Evolutionary conservation across 1,139 yeast genomes (phyloP).

Genomic region (Yamadazyma spencermartinsiae): DNA sequence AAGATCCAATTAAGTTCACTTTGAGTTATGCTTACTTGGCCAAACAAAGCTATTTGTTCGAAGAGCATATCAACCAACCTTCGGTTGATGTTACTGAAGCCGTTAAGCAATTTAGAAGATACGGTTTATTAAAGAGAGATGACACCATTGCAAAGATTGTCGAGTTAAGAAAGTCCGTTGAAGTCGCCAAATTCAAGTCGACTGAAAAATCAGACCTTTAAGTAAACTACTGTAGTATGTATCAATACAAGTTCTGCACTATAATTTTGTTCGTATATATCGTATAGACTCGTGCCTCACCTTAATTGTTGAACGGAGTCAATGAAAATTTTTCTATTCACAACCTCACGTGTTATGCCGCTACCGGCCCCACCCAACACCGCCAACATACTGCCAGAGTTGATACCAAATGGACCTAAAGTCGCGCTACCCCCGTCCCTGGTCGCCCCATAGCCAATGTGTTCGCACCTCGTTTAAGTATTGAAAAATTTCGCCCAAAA

Average conservation of each 20-base stretch:
- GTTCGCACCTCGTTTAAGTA: too few species aligned
- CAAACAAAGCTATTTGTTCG: slow-evolving; percentile 48
- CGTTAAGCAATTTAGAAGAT: slow-evolving; percentile 59
- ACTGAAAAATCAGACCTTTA: not conserved
- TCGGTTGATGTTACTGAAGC: slow-evolving; percentile 35
- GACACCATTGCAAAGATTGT: slow-evolving; percentile 43
- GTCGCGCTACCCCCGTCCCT: too few species aligned
- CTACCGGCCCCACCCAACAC: not conserved
- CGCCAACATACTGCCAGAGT: too few species aligned
- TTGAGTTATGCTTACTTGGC: slow-evolving; percentile 56
- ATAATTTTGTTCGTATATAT: too few species aligned
- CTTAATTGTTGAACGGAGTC: not conserved
- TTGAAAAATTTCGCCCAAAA: slow-evolving; percentile 2
- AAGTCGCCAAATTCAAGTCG: slow-evolving; percentile 4
- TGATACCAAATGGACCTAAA: too few species aligned
- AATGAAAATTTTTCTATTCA: not conserved
- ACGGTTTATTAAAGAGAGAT: slow-evolving; percentile 55
- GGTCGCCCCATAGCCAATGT: too few species aligned
- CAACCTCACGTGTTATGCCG: not conserved
- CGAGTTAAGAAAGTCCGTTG: slow-evolving; percentile 33
- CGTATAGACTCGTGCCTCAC: not conserved
- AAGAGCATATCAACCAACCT: slow-evolving; percentile 35
- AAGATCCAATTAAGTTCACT: slow-evolving; percentile 37
- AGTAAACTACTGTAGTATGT: not conserved
- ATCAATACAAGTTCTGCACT: too few species aligned